These are phyloP conservation scores for Xylariaceae sp. DNA, from an alignment of 2,329 filamentous ascomycete genomes.

Conservation along the genomic window DNA sequence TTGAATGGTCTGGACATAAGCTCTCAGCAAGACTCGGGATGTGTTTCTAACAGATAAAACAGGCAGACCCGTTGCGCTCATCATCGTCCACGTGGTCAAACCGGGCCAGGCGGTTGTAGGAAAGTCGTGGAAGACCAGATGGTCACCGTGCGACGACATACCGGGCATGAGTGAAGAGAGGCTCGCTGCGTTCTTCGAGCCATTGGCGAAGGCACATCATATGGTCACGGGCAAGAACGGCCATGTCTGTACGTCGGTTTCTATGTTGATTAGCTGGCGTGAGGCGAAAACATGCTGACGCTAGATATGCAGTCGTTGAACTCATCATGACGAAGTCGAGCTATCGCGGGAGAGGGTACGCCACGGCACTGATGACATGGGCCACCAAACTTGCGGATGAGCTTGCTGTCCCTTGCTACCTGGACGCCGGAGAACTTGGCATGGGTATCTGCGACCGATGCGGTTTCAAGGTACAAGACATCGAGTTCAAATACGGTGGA, in stretches of 20 bases:
- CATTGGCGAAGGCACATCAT: constrained; percentile 28
- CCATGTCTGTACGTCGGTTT: constrained; percentile 29
- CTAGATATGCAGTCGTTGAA: constrained; percentile 25
- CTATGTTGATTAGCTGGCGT: not conserved
- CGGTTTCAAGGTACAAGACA: constrained; percentile 29
- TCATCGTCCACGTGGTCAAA: constrained; percentile 27
- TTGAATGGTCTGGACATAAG: constrained; percentile 19
- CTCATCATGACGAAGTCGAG: constrained; percentile 28
- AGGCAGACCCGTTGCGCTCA: constrained; percentile 28
- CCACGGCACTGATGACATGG: constrained; percentile 28
- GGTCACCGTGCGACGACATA: constrained; percentile 27
- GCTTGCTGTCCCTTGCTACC: constrained; percentile 28
- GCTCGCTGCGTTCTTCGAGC: constrained; percentile 30
- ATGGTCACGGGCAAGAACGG: constrained; percentile 29
- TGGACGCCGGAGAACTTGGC: constrained; percentile 30
- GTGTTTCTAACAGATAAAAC: constrained; percentile 8
- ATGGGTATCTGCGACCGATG: constrained; percentile 28
- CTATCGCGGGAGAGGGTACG: constrained; percentile 26
- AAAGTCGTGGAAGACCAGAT: constrained; percentile 30
- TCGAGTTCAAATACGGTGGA: constrained; percentile 27
- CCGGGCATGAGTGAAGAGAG: constrained; percentile 24
- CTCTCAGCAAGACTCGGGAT: not conserved
- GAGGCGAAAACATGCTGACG: not conserved
- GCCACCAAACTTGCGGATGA: constrained; percentile 26
- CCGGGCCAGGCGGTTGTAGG: constrained; percentile 28